Evolutionary conservation across 352 stramenopile genomes (phyloP).

Genomic region (Thalassiosira mediterranea): DNA sequence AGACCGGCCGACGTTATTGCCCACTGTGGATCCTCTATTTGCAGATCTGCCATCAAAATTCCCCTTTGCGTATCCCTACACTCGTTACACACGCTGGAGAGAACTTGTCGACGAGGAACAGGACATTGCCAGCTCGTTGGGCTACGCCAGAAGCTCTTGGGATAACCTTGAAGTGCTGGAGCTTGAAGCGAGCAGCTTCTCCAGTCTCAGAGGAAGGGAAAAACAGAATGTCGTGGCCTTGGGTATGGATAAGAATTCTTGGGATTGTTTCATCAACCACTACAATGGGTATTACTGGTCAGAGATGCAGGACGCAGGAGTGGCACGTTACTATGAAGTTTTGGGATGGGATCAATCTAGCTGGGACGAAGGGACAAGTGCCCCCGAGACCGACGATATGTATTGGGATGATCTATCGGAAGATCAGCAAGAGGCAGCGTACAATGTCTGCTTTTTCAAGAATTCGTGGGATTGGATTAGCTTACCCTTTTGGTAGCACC

Average conservation of each 20-base stretch:
- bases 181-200: neutral
- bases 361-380: neutral
- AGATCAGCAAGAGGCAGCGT: neutral
- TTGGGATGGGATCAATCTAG: slow-evolving; percentile 1
- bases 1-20: neutral
- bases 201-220: neutral
- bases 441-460: slow-evolving; percentile 6
- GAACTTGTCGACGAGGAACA: neutral
- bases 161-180: slow-evolving; percentile 9
- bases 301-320: neutral
- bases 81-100: neutral
- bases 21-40: neutral
- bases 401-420: neutral
- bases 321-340: neutral
- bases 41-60: neutral
- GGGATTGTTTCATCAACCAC: slow-evolving; percentile 22
- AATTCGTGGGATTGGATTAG: slow-evolving; percentile 17
- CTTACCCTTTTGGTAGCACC: neutral
- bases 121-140: slow-evolving; percentile 8
- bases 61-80: slow-evolving; percentile 3
- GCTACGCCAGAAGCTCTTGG: slow-evolving; percentile 6
- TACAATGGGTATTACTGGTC: slow-evolving; percentile 12
- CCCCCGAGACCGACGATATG: neutral
- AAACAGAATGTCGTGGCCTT: neutral
- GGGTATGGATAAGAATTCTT: slow-evolving; percentile 16